Conservation (phyloP, 768 basidiomycete species). For the Boletus speciosus region DNA sequence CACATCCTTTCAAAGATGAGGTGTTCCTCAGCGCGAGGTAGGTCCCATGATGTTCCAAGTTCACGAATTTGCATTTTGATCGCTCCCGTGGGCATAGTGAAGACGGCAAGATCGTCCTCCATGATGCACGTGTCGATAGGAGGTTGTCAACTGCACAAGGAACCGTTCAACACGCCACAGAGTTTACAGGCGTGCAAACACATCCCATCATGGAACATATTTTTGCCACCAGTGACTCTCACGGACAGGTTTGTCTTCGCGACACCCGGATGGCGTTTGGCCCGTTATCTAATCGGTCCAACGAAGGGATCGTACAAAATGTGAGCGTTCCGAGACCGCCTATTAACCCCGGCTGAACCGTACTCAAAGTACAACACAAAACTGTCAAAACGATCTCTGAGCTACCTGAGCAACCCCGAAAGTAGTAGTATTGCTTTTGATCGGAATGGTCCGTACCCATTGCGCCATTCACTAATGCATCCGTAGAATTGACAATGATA, state of each 20-base stretch:
- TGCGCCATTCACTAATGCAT: slow-evolving; percentile 1
- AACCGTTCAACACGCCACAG: slow-evolving; percentile 48
- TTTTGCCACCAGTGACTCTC: slow-evolving; percentile 61
- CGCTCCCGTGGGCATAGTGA: slow-evolving; percentile 44
- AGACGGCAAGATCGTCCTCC: slow-evolving; percentile 62
- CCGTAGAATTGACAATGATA: background rate
- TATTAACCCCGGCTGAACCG: slow-evolving; percentile 26
- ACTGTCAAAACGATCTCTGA: slow-evolving; percentile 39
- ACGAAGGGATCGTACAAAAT: slow-evolving; percentile 52
- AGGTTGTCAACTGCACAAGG: slow-evolving; percentile 42
- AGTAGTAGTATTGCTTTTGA: slow-evolving; percentile 68
- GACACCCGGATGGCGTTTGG: slow-evolving; percentile 77
- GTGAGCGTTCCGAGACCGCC: background rate
- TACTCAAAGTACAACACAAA: slow-evolving; percentile 44
- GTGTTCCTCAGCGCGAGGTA: slow-evolving; percentile 70
- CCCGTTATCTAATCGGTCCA: slow-evolving; percentile 39
- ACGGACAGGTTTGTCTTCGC: slow-evolving; percentile 60
- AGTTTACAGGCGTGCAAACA: slow-evolving; percentile 62
- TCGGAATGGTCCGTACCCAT: slow-evolving; percentile 48
- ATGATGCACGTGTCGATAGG: slow-evolving; percentile 50
- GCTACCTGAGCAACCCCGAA: slow-evolving; percentile 56
- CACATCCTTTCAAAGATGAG: slow-evolving; percentile 66
- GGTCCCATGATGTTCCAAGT: slow-evolving; percentile 15
- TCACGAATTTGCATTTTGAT: slow-evolving; percentile 17
- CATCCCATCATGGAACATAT: slow-evolving; percentile 68